These are phyloP conservation scores for Annulohypoxylon nitens DNA, from an alignment of 495 filamentous ascomycete species.

Conservation along the genomic window DNA sequence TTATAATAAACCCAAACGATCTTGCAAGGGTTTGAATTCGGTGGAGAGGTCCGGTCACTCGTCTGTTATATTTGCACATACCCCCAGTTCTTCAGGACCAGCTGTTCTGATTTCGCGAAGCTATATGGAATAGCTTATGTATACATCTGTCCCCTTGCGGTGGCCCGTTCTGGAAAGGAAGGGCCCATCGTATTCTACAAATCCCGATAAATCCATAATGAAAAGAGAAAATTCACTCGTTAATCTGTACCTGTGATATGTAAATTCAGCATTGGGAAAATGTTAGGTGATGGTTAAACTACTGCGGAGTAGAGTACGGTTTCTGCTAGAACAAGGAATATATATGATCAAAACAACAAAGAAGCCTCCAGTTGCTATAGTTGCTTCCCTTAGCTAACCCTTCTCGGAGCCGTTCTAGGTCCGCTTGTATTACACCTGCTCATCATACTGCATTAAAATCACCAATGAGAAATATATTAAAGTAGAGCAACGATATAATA, in stretches of 20 bases:
- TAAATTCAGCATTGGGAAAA: background rate
- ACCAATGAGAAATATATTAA: background rate
- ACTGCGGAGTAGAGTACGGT: background rate
- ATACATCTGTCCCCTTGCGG: conserved; percentile 43
- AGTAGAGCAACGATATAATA: background rate
- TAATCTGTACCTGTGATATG: conserved; percentile 17
- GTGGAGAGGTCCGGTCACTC: conserved; percentile 36
- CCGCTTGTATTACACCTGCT: background rate
- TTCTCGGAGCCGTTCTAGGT: background rate
- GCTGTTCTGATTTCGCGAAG: conserved; percentile 31
- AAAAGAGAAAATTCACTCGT: conserved; percentile 48
- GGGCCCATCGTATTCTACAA: conserved; percentile 21
- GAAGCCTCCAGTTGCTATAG: background rate
- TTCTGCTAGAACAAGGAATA: background rate
- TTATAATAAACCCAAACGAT: conserved; percentile 17
- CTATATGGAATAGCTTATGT: conserved; percentile 47
- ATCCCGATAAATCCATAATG: conserved; percentile 45
- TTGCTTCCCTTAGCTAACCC: background rate
- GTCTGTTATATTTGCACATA: conserved; percentile 49
- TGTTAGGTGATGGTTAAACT: background rate
- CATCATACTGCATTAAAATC: background rate
- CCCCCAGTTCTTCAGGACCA: conserved; percentile 42
- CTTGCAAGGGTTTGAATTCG: conserved; percentile 31
- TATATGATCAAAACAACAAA: conserved; percentile 4
- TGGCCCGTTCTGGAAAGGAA: conserved; percentile 17